These are phyloP conservation scores for Fusarium phyllophilum DNA, from an alignment of 2,329 filamentous ascomycete genomes.

Conservation along the genomic window DNA sequence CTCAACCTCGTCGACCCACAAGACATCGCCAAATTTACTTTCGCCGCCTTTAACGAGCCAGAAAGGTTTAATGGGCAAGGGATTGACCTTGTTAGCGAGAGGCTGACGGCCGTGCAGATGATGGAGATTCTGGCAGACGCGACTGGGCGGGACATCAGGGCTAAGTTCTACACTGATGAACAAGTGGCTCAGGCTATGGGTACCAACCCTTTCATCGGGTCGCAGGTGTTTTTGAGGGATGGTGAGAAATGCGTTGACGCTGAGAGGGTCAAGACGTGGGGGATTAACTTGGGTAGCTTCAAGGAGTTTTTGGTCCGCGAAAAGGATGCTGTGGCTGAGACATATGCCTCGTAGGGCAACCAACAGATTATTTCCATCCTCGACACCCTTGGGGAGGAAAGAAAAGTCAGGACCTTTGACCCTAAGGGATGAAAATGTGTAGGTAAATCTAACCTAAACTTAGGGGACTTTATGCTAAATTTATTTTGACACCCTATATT, in stretches of 20 bases:
- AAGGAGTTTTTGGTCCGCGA: neutral
- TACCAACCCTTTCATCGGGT: neutral
- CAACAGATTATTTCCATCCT: no score
- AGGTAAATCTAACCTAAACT: neutral
- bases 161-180: neutral
- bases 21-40: neutral
- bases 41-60: fast-evolving
- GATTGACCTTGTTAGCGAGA: neutral
- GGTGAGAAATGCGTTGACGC: neutral
- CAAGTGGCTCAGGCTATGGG: neutral
- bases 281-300: neutral
- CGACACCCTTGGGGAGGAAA: fast-evolving
- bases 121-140: neutral
- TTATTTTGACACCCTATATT: fast-evolving
- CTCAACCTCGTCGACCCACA: neutral
- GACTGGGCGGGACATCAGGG: neutral
- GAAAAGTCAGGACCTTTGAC: neutral
- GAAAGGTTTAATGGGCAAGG: fast-evolving
- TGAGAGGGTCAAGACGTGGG: neutral
- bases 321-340: neutral
- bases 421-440: fast-evolving
- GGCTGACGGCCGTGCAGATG: neutral
- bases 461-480: neutral
- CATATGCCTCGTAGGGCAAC: neutral
- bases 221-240: neutral